Evolutionary conservation across 2,329 filamentous ascomycete species (phyloP), one percentile per base, ranked within the genome.

Genomic region (Colletotrichum gloeosporioides): DNA sequence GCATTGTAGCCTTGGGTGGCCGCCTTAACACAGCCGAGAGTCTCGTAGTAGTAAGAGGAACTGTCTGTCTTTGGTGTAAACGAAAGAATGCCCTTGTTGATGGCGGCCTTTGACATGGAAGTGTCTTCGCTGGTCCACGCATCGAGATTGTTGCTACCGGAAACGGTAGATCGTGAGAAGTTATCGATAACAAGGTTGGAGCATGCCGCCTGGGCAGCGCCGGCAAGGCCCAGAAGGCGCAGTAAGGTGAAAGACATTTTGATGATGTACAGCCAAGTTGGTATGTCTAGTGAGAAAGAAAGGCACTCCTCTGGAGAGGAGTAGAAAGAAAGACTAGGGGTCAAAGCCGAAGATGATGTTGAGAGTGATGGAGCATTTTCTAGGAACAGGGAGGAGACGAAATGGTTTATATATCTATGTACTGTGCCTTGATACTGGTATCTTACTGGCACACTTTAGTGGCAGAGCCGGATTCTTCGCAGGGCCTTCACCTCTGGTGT

Each of bases 31-130:
- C 89, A 91, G 0, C 81, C 78, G 71, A 91, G 87, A 2, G 86
- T 88, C 80, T 90, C 89, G 79, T 91, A 91, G 77, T 90, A 90
- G 82, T 91, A 91, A n/a, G 89, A 88, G 22, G 78, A 79, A 15
- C 83, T 78, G 29, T 76, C 70, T 15, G 39, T 12, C 76, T 86
- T 88, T 36, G 88, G 88, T 13, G 85, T 88, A 81, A 91, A 89
- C 6, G 85, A 86, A 27, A 91, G 85, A 36, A 87, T 85, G 68
- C 87, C 87, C 29, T 82, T 81, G 22, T 82, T 82, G 55, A 83
- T 85, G 57, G 80, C 87, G 81, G 79, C 86, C 81, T 76, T 80
- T 8, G 82, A 83, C 84, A 89, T 90, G 72, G 85, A 84, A 16
- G 82, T 85, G 82, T 91, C 89, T 78, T 91, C 89, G 78, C 82